A percentile compares a stretch with the other conserved stretches of the same genome.
Evolutionary conservation across 208 protist species (phyloP).

Genomic region (Trypanosoma melophagium): DNA sequence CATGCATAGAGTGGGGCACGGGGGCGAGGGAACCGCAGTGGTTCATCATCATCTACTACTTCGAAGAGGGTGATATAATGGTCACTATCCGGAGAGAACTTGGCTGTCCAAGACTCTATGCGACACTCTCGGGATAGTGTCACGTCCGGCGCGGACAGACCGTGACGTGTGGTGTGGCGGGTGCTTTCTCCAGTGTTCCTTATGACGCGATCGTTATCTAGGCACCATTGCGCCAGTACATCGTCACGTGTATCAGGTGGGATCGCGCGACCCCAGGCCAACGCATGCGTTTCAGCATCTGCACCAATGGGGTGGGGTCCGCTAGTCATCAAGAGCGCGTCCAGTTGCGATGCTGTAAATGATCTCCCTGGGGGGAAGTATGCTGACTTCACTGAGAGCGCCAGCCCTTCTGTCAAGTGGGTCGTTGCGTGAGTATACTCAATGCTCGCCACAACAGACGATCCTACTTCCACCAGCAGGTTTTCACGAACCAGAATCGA

Average conservation of each 20-base stretch:
- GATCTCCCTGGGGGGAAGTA: neutral
- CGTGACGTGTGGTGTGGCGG: neutral
- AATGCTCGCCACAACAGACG: neutral
- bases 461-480: neutral
- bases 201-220: slow-evolving; percentile 8
- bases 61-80: slow-evolving; percentile 2
- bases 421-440: neutral
- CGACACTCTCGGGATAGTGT: neutral
- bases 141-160: slow-evolving; percentile 6
- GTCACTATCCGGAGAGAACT: neutral
- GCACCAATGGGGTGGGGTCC: slow-evolving; percentile 13
- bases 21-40: neutral
- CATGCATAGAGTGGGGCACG: neutral
- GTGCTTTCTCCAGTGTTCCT: slow-evolving; percentile 5
- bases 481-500: slow-evolving; percentile 1
- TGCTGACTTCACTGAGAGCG: neutral
- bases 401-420: neutral
- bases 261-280: slow-evolving; percentile 6
- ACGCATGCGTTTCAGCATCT: slow-evolving; percentile 11
- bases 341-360: neutral
- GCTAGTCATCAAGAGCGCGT: neutral
- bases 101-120: neutral
- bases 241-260: neutral
- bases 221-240: slow-evolving; percentile 1
- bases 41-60: slow-evolving; percentile 1